Evolutionary conservation across 495 filamentous ascomycete genomes (phyloP).

Genomic region (Aspergillus sclerotioniger): DNA sequence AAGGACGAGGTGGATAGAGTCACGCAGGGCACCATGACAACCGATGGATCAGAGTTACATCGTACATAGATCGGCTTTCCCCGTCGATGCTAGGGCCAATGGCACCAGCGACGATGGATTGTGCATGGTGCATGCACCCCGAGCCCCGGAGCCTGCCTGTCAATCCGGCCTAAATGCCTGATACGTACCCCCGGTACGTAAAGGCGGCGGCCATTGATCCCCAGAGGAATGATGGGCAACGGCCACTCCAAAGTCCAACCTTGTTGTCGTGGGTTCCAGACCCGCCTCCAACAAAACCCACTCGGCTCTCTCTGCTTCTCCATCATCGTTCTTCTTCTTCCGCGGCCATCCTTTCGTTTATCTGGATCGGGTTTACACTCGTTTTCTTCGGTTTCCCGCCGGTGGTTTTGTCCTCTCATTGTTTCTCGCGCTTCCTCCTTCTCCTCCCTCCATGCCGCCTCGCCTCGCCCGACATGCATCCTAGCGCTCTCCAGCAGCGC

Average conservation of each 20-base stretch:
- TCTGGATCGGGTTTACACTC: slow-evolving; percentile 2
- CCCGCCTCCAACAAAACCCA: slow-evolving; percentile 17
- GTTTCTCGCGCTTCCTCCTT: slow-evolving; percentile 12
- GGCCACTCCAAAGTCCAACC: neutral
- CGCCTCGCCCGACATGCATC: slow-evolving; percentile 31
- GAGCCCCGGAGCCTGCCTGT: neutral
- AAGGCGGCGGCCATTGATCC: neutral
- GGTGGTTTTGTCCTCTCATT: slow-evolving; percentile 8
- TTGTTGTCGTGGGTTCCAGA: slow-evolving; percentile 17
- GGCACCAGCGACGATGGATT: neutral
- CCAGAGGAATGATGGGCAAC: neutral
- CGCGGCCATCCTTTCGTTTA: slow-evolving; percentile 2
- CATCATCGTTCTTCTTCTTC: slow-evolving; percentile 22
- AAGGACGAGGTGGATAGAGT: neutral
- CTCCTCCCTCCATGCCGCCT: slow-evolving; percentile 26
- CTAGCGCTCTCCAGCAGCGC: slow-evolving; percentile 22
- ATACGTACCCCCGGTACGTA: neutral
- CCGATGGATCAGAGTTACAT: neutral
- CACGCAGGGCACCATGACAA: neutral
- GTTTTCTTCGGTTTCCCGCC: slow-evolving; percentile 5
- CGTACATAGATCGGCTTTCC: neutral
- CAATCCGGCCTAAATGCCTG: neutral
- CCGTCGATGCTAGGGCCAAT: neutral
- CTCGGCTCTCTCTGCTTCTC: slow-evolving; percentile 22
- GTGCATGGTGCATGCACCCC: neutral